Conservation (phyloP, 441 rosid species). For the Codiaeum variegatum region DNA sequence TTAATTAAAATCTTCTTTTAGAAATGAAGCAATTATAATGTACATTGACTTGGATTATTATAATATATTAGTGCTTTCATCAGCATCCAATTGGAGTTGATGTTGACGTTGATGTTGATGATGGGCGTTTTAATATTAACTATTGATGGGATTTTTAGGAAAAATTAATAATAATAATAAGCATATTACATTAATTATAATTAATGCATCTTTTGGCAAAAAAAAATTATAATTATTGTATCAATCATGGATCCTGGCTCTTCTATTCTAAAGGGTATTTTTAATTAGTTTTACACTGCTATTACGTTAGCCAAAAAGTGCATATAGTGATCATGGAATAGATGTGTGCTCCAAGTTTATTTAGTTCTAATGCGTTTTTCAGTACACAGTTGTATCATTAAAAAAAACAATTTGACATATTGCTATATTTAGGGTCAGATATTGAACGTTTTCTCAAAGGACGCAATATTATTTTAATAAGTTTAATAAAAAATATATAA, state of each 20-base stretch:
- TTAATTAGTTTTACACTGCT: not conserved
- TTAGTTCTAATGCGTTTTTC: not conserved
- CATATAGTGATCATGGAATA: not conserved
- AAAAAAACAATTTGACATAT: not conserved
- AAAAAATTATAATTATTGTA: not conserved
- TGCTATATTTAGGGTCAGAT: too few relatives aligned
- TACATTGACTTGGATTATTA: slow-evolving; percentile 32
- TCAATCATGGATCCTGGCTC: too few relatives aligned
- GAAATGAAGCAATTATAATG: slow-evolving; percentile 22
- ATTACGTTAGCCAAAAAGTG: slow-evolving; percentile 16
- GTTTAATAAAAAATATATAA: too few relatives aligned
- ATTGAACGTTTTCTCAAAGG: too few relatives aligned
- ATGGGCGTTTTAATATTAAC: not conserved
- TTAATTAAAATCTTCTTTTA: not conserved
- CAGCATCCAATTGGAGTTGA: slow-evolving; percentile 19
- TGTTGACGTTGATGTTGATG: not conserved
- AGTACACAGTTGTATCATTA: not conserved
- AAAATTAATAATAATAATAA: not conserved
- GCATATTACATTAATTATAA: not conserved
- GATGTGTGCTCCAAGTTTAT: not conserved
- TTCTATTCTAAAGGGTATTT: too few relatives aligned
- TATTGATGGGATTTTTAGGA: not conserved
- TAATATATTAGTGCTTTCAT: slow-evolving; percentile 22
- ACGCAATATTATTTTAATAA: too few relatives aligned
- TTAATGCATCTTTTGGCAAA: too few relatives aligned